Conservation (phyloP, 495 filamentous ascomycete species). For the Haplographium delicatum region DNA sequence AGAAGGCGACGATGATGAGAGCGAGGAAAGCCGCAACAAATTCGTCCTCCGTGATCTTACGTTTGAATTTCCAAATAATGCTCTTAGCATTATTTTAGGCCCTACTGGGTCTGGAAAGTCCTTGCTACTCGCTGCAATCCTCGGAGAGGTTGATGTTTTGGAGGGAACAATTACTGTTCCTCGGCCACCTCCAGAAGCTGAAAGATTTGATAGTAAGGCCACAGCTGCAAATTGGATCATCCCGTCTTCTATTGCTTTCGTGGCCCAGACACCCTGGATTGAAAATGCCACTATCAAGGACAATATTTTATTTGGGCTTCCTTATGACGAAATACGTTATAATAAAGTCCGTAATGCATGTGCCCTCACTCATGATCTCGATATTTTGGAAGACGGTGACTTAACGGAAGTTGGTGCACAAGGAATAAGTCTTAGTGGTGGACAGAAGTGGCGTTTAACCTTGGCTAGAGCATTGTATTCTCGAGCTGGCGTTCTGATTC, state of each 20-base stretch:
- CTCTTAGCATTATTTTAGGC: constrained; percentile 35
- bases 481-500: constrained; percentile 53
- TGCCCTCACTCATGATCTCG: constrained; percentile 58
- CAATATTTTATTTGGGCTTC: constrained; percentile 53
- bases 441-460: constrained; percentile 63
- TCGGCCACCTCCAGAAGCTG: constrained; percentile 24
- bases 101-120: constrained; percentile 56
- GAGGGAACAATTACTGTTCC: constrained; percentile 43
- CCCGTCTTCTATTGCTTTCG: constrained; percentile 38
- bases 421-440: constrained; percentile 65
- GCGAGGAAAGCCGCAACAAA: background rate
- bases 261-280: constrained; percentile 52
- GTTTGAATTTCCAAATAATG: constrained; percentile 20
- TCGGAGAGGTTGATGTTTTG: constrained; percentile 51
- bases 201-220: constrained; percentile 39
- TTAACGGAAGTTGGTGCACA: constrained; percentile 65
- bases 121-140: constrained; percentile 48
- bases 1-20: constrained; percentile 1
- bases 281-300: constrained; percentile 47
- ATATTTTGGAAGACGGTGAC: constrained; percentile 60
- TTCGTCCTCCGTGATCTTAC: constrained; percentile 22
- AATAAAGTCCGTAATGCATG: constrained; percentile 56
- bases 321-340: constrained; percentile 41
- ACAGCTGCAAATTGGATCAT: constrained; percentile 47
- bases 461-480: constrained; percentile 70